Percentiles rank a stretch among this genome's conserved stretches.
phyloP scores from a whole-genome alignment of 2,329 filamentous ascomycete genomes.

The Cordyceps farinosa region DNA sequence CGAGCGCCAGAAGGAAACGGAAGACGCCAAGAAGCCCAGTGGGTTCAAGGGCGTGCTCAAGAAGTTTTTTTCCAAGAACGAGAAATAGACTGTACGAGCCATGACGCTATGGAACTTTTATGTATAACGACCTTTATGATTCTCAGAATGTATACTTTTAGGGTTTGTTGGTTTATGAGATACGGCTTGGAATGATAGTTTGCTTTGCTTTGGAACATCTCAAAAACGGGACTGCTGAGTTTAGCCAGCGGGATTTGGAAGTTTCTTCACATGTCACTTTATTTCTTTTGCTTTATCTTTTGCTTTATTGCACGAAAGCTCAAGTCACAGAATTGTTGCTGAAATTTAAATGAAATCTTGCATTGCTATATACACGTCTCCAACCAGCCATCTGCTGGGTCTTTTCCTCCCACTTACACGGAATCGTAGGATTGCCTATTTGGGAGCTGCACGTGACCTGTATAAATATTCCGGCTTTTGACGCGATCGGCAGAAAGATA shows the following conservation, averaged over 20 bases:
- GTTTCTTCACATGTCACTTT: neutral
- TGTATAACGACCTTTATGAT: conserved; percentile 19
- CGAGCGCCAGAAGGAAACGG: conserved; percentile 30
- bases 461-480: neutral
- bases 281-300: neutral
- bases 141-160: conserved; percentile 23
- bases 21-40: conserved; percentile 30
- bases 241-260: conserved; percentile 18
- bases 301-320: neutral
- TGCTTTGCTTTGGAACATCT: conserved; percentile 2
- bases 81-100: conserved; percentile 18
- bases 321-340: neutral
- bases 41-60: conserved; percentile 31
- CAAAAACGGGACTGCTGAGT: conserved; percentile 8
- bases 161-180: neutral
- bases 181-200: conserved; percentile 2
- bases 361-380: neutral
- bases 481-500: conserved; percentile 16
- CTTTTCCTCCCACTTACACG: neutral
- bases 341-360: neutral
- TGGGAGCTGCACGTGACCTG: conserved; percentile 11
- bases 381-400: neutral
- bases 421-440: neutral
- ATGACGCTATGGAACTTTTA: conserved; percentile 14
- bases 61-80: conserved; percentile 28